A percentile compares a stretch with the other conserved stretches of the same genome.
Evolutionary conservation across 495 filamentous ascomycete species (phyloP).

Genomic region (Pyrenula massariospora): DNA sequence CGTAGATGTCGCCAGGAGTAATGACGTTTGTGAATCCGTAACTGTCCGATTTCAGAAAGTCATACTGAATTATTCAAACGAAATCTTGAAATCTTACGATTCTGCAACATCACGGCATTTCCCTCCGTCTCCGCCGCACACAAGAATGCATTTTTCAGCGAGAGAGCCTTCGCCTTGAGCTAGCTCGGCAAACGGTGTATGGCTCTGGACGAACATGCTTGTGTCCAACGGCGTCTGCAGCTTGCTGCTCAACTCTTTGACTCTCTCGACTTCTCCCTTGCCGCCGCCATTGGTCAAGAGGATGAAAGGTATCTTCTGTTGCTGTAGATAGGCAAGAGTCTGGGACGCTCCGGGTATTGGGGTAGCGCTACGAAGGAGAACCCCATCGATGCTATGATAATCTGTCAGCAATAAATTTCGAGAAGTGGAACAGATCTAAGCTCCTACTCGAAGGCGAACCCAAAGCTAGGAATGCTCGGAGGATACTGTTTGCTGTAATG

Average conservation of each 20-base stretch:
- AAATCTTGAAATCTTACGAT: slow-evolving; percentile 20
- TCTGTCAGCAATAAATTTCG: slow-evolving; percentile 3
- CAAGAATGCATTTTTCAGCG: slow-evolving; percentile 56
- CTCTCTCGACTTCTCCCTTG: slow-evolving; percentile 59
- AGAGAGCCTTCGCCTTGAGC: slow-evolving; percentile 24
- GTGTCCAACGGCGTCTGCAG: slow-evolving; percentile 47
- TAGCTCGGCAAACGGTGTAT: slow-evolving; percentile 64
- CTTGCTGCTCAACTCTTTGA: slow-evolving; percentile 54
- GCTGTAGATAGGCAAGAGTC: slow-evolving; percentile 59
- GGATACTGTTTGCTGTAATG: background rate
- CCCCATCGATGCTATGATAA: slow-evolving; percentile 72
- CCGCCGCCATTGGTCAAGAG: slow-evolving; percentile 86
- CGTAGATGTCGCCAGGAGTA: slow-evolving; percentile 73
- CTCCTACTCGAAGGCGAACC: slow-evolving; percentile 77
- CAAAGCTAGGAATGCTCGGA: slow-evolving; percentile 43
- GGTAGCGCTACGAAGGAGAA: slow-evolving; percentile 73
- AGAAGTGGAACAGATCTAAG: background rate
- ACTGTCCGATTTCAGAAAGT: slow-evolving; percentile 10
- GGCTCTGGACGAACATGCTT: slow-evolving; percentile 67
- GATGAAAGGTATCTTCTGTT: slow-evolving; percentile 66
- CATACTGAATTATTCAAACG: background rate
- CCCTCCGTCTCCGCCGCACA: slow-evolving; percentile 71
- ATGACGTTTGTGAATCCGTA: slow-evolving; percentile 84
- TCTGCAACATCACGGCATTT: slow-evolving; percentile 67
- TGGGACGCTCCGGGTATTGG: slow-evolving; percentile 73